phyloP scores from a whole-genome alignment of 2,329 filamentous ascomycete genomes.

The Colletotrichum chlorophyti region DNA sequence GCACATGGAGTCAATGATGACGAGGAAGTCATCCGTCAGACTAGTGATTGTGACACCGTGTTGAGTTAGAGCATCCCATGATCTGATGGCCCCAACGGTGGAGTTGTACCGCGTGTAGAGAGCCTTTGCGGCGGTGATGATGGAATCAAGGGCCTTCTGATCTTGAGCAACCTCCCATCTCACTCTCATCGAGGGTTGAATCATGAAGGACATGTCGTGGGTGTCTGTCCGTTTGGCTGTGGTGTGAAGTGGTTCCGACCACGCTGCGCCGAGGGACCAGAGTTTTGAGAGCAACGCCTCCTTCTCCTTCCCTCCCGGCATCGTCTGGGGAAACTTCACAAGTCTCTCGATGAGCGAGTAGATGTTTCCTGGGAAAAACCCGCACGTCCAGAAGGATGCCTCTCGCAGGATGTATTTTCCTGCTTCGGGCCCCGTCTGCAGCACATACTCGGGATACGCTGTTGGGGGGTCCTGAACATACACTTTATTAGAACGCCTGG shows the following conservation, averaged over 20 bases:
- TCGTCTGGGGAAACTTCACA: conserved; percentile 37
- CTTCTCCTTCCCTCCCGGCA: conserved; percentile 15
- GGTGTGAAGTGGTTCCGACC: conserved; percentile 44
- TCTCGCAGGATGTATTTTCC: conserved; percentile 29
- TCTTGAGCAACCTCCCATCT: conserved; percentile 54
- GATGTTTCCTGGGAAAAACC: conserved; percentile 46
- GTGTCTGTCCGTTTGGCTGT: conserved; percentile 52
- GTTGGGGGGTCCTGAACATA: conserved; percentile 23
- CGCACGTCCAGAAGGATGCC: conserved; percentile 42
- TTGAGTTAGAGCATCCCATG: conserved; percentile 50
- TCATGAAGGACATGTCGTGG: conserved; percentile 62
- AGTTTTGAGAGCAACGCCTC: conserved; percentile 33
- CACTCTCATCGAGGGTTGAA: conserved; percentile 54
- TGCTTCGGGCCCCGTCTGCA: conserved; percentile 26
- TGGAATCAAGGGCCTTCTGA: conserved; percentile 42
- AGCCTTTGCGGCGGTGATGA: conserved; percentile 51
- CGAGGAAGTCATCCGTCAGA: conserved; percentile 42
- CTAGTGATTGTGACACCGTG: conserved; percentile 39
- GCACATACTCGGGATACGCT: conserved; percentile 31
- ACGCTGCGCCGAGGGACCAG: conserved; percentile 34
- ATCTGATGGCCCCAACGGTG: conserved; percentile 52
- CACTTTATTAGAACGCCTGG: too few species aligned
- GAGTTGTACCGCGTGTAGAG: conserved; percentile 50
- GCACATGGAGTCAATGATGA: conserved; percentile 52
- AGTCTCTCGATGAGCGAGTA: conserved; percentile 42